Evolutionary conservation across 129 eudicot species (phyloP), one percentile per base, ranked within the genome.

Genomic region (Glebionis coronaria): DNA sequence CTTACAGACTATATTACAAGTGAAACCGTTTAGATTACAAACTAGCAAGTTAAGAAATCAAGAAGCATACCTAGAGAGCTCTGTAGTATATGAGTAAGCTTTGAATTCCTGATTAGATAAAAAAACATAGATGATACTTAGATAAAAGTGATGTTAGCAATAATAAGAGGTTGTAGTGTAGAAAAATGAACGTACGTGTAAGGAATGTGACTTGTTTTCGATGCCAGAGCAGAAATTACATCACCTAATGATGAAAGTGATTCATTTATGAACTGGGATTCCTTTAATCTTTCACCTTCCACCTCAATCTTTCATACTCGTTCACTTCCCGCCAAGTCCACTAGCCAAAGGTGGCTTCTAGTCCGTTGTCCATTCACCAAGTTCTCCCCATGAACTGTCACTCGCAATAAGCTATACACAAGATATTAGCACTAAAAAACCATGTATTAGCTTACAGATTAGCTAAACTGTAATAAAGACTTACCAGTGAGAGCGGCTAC

Each of bases 401-500:
- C 87, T 14, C 98, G 78, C 82, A 93, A 57, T 79, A 92, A 86
- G 82, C 98, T 92, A 74, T 76, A 78, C 4, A 68, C 55, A 23
- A 29, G 42, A 62, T 21, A 47, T 47, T 56, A 68, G 21, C 29
- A 58, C 52, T 13, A n/a, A 0, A 71, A 49, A 42, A 14, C 1
- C 62, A 40, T 28, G 3, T 20, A 29, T 76, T 35, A 27, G 11
- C 40, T 56, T 57, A 27, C 18, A 46, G 60, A 61, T 9, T 38
- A 15, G 54, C 25, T 5, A 47, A 51, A 19, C 51, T 28, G 54
- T 58, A 71, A 53, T 52, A 21, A 23, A 12, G 28, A 12, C 19
- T 56, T 84, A 93, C 98, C 98, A 88, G 80, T 93, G 98, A 45
- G 98, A 93, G 23, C 98, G 95, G 80, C 98, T 93, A 73, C 98